Percentiles rank a stretch among this genome's conserved stretches.
Evolutionary conservation across 73 alveolate genomes (phyloP).

Genomic region (Stentor coeruleus): DNA sequence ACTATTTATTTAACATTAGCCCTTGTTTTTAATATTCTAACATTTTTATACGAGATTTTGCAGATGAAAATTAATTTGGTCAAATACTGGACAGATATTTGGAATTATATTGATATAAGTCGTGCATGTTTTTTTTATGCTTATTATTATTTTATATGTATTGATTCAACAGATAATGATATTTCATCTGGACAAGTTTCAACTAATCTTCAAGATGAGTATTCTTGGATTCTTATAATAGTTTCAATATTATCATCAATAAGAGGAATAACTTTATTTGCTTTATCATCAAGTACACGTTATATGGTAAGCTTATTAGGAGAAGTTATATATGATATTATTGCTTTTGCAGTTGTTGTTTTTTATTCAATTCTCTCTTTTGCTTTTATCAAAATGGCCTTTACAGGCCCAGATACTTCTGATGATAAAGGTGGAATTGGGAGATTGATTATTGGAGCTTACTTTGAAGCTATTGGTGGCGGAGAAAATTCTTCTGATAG

Average conservation of each 20-base stretch:
- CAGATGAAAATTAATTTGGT: not conserved
- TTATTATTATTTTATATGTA: no score
- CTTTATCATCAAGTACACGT: not conserved
- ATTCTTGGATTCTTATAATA: not conserved
- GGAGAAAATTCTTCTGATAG: not conserved
- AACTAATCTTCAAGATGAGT: no score
- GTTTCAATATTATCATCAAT: not conserved
- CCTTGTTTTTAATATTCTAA: no score
- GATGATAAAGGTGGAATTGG: no score
- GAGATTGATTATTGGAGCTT: not conserved
- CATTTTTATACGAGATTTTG: not conserved
- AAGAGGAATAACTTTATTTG: not conserved
- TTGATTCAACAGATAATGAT: not conserved
- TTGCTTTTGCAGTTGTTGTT: not conserved
- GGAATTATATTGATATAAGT: not conserved
- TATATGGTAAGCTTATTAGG: not conserved
- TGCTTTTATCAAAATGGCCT: not conserved
- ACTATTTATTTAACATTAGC: no score
- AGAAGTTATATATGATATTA: not conserved
- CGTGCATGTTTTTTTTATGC: not conserved
- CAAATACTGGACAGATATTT: not conserved
- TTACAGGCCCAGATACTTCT: not conserved
- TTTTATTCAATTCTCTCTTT: not conserved
- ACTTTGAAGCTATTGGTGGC: not conserved
- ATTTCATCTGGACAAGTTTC: not conserved